These are phyloP conservation scores for Starmerella sirachaensis DNA, from an alignment of 805 yeast genomes.

Conservation along the genomic window DNA sequence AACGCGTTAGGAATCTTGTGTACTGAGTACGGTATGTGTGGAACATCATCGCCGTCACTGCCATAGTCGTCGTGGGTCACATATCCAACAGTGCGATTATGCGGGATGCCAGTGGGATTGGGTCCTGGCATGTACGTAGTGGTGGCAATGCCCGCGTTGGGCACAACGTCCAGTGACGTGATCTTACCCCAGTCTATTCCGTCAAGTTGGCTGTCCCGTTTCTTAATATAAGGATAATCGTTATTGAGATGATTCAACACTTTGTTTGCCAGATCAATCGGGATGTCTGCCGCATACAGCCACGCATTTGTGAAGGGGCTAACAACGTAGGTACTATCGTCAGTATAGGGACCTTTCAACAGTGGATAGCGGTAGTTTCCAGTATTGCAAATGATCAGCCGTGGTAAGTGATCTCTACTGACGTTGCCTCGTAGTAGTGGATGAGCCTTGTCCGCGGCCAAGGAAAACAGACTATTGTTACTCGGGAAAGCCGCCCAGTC, in stretches of 20 bases:
- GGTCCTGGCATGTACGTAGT: neutral
- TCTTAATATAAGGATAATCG: constrained; percentile 10
- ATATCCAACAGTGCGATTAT: constrained; percentile 40
- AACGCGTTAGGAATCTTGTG: constrained; percentile 70
- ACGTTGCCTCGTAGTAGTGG: constrained; percentile 27
- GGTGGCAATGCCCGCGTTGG: neutral
- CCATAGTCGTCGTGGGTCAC: constrained; percentile 78
- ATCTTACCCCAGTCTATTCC: neutral
- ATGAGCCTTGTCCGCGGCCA: constrained; percentile 48
- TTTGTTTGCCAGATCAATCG: constrained; percentile 43
- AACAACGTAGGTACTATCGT: constrained; percentile 67
- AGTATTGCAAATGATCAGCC: constrained; percentile 63
- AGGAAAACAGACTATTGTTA: constrained; percentile 43
- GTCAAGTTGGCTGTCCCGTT: neutral
- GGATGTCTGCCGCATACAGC: constrained; percentile 50
- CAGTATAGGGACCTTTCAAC: constrained; percentile 71
- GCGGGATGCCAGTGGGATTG: no score
- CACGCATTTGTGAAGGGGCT: constrained; percentile 78
- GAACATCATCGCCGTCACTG: constrained; percentile 67
- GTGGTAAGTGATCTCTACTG: constrained; percentile 26
- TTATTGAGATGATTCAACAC: constrained; percentile 47
- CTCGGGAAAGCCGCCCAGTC: constrained; percentile 55
- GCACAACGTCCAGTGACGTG: neutral
- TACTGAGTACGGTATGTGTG: constrained; percentile 44
- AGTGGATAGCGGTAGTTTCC: constrained; percentile 83